Conservation (phyloP, 208 protist species). For the Leishmania lainsoni region DNA sequence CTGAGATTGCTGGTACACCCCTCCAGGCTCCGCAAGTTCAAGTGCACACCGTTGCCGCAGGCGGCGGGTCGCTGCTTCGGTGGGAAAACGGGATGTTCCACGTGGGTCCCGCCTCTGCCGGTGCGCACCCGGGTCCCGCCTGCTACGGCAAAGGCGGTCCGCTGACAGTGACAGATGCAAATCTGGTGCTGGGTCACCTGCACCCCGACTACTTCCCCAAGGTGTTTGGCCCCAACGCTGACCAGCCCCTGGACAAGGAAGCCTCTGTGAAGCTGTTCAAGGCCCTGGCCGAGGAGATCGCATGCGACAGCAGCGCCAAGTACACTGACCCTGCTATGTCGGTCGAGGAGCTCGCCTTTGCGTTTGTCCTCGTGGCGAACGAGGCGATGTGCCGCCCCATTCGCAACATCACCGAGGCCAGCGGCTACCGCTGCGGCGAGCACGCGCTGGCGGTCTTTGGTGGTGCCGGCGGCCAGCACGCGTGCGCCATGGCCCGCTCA, state of each 20-base stretch:
- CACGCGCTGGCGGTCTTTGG: slow-evolving; percentile 94
- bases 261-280: slow-evolving; percentile 67
- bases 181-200: slow-evolving; percentile 93
- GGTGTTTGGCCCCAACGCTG: slow-evolving; percentile 92
- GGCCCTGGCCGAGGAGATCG: slow-evolving; percentile 61
- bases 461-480: slow-evolving; percentile 94
- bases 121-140: slow-evolving; percentile 90
- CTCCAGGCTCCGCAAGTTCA: slow-evolving; percentile 95
- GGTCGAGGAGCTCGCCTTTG: slow-evolving; percentile 89
- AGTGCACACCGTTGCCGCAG: slow-evolving; percentile 97
- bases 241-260: slow-evolving; percentile 60
- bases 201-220: slow-evolving; percentile 92
- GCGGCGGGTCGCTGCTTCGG: slow-evolving; percentile 92
- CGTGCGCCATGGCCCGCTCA: slow-evolving; percentile 91
- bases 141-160: slow-evolving; percentile 95
- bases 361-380: slow-evolving; percentile 95
- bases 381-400: slow-evolving; percentile 97
- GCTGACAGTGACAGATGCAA: slow-evolving; percentile 95
- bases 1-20: slow-evolving; percentile 82
- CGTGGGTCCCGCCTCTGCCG: slow-evolving; percentile 93
- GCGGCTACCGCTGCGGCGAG: slow-evolving; percentile 82
- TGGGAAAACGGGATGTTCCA: slow-evolving; percentile 90
- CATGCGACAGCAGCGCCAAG: slow-evolving; percentile 21
- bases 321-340: slow-evolving; percentile 32
- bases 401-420: slow-evolving; percentile 91